Conservation (phyloP, 805 yeast species). For the Wickerhamiella azymoides region DNA sequence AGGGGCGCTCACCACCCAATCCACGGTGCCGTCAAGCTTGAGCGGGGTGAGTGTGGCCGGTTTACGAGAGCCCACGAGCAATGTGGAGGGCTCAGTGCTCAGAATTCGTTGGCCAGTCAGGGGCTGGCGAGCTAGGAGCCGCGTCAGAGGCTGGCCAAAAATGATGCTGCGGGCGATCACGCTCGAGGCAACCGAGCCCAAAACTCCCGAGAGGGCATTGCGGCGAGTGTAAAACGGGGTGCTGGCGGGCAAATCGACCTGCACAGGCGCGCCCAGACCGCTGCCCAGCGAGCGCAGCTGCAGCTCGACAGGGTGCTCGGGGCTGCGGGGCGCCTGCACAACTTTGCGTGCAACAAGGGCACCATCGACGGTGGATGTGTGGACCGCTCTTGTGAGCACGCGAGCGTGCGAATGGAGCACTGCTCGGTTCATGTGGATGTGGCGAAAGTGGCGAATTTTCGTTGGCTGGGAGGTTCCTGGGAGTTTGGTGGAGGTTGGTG, state of each 20-base stretch:
- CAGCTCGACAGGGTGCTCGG: constrained; percentile 14
- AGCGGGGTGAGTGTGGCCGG: constrained; percentile 24
- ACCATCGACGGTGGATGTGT: constrained; percentile 1
- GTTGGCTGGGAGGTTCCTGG: no score
- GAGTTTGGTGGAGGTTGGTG: no score
- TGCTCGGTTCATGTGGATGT: not conserved
- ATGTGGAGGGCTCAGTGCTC: constrained; percentile 15
- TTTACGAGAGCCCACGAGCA: constrained; percentile 12
- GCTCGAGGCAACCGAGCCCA: constrained; percentile 10
- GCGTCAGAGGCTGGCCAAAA: constrained; percentile 11
- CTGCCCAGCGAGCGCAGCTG: constrained; percentile 28
- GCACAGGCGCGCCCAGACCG: constrained; percentile 74
- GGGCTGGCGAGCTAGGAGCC: constrained; percentile 17
- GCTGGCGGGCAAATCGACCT: constrained; percentile 53
- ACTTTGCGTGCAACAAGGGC: not conserved
- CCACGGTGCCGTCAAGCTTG: constrained; percentile 27
- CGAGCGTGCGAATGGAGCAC: not conserved
- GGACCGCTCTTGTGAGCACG: not conserved
- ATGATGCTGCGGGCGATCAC: constrained; percentile 12
- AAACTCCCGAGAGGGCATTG: constrained; percentile 15
- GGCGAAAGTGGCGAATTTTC: not conserved
- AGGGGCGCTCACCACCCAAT: constrained; percentile 32
- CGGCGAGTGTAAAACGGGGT: constrained; percentile 15
- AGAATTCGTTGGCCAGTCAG: constrained; percentile 15
- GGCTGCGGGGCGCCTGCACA: constrained; percentile 7